These are phyloP conservation scores for Stenogyne calaminthoides DNA, from an alignment of 305 asterid species.

Conservation along the genomic window DNA sequence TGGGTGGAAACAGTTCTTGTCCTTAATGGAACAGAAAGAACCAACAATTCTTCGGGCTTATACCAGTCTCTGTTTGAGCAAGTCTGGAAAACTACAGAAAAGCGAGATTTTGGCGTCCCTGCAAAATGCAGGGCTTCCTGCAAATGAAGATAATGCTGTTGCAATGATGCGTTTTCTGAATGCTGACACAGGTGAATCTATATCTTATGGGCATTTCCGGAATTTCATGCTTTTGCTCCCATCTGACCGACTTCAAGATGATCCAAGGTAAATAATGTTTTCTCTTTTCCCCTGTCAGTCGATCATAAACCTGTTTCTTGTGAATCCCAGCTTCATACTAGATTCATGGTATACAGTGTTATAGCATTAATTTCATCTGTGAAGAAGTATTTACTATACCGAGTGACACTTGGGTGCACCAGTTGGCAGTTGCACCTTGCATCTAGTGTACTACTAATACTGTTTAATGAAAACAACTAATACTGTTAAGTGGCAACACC, in stretches of 20 bases:
- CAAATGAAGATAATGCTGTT: conserved; percentile 97
- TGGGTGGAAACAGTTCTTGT: conserved; percentile 95
- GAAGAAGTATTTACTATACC: too few relatives aligned
- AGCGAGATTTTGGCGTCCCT: conserved; percentile 89
- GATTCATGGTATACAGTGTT: background rate
- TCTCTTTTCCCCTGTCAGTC: background rate
- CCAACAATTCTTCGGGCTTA: conserved; percentile 97
- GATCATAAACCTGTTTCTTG: background rate
- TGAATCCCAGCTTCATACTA: background rate
- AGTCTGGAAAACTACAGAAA: conserved; percentile 91
- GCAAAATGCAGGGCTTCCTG: conserved; percentile 92
- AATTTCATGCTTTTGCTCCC: conserved; percentile 97
- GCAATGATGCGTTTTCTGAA: conserved; percentile 99
- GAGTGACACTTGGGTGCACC: too few relatives aligned
- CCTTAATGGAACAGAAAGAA: conserved; percentile 97
- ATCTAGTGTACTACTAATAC: too few relatives aligned
- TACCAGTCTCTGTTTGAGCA: conserved; percentile 95
- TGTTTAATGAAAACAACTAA: too few relatives aligned
- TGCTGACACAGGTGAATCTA: conserved; percentile 85
- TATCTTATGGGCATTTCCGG: conserved; percentile 95
- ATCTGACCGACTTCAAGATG: conserved; percentile 95
- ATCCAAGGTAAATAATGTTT: conserved; percentile 67
- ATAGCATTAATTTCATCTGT: background rate
- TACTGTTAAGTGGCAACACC: too few relatives aligned
- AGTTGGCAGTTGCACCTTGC: too few relatives aligned